Percentiles rank a stretch among this genome's conserved stretches.
Conservation (phyloP, 2,329 filamentous ascomycete species). For the Trichoderma gracile region DNA sequence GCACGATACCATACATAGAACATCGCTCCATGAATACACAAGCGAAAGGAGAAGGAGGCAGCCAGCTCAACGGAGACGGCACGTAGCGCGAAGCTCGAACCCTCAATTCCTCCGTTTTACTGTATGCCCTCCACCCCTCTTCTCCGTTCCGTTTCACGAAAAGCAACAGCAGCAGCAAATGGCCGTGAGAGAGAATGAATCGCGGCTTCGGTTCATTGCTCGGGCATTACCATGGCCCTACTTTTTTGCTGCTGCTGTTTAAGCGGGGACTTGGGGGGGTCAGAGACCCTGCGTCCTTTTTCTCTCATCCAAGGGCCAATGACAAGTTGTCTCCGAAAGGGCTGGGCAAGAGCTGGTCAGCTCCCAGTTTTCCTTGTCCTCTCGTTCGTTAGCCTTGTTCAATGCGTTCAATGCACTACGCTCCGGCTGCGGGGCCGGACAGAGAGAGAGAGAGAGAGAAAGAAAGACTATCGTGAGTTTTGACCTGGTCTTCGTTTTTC, state of each 20-base stretch:
- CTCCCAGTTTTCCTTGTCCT: no score
- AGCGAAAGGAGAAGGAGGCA: no score
- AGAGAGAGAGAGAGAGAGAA: not conserved
- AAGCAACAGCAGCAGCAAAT: not conserved
- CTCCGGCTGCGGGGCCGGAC: conserved; percentile 23
- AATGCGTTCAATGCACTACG: not conserved
- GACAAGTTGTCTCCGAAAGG: no score
- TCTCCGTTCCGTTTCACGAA: conserved; percentile 13
- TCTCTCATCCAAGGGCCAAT: conserved; percentile 3
- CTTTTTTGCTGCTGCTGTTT: not conserved
- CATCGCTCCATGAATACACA: no score
- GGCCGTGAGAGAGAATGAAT: conserved; percentile 4
- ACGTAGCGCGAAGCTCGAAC: no score
- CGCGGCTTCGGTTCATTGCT: conserved; percentile 20
- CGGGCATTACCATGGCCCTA: not conserved
- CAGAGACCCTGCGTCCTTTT: not conserved
- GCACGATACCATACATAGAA: no score
- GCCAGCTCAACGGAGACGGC: no score
- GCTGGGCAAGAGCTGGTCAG: not conserved
- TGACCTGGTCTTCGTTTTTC: no score
- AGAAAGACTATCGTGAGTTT: no score
- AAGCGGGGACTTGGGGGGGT: no score
- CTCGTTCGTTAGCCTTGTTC: conserved; percentile 5
- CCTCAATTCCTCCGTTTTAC: no score
- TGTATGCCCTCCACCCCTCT: not conserved